Conservation (phyloP, 768 basidiomycete genomes). For the Psilocybe tampanensis region DNA sequence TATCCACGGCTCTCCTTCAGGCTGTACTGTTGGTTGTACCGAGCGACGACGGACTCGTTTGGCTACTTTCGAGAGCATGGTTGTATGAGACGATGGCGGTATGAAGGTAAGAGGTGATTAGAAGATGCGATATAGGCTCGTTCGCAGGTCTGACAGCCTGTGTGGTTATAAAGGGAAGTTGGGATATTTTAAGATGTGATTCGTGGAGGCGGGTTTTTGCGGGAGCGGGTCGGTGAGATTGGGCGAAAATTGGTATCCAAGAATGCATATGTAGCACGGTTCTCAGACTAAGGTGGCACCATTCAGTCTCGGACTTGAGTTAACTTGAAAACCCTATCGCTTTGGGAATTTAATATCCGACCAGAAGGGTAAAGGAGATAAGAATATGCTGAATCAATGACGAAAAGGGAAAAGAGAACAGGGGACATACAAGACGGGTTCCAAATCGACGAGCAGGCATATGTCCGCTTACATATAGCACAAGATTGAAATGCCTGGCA, state of each 20-base stretch:
- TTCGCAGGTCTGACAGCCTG: conserved; percentile 17
- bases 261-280: conserved; percentile 6
- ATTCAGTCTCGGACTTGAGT: conserved; percentile 5
- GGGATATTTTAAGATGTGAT: conserved; percentile 1
- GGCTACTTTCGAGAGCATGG: conserved; percentile 35
- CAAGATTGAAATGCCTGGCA: neutral
- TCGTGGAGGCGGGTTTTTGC: conserved; percentile 1
- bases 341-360: conserved; percentile 11
- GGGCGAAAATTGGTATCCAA: conserved; percentile 15
- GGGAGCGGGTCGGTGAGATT: conserved; percentile 10
- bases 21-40: neutral
- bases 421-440: neutral
- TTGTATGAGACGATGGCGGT: conserved; percentile 10
- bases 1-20: conserved; percentile 2
- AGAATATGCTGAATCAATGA: conserved; percentile 3
- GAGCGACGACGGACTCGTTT: conserved; percentile 22
- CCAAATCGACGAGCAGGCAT: neutral
- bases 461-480: neutral
- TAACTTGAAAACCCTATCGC: neutral
- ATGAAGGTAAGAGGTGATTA: conserved; percentile 15
- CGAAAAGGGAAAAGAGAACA: neutral
- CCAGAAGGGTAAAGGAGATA: conserved; percentile 14
- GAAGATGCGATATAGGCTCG: conserved; percentile 2
- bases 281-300: conserved; percentile 9
- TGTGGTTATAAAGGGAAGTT: conserved; percentile 13